Percentiles rank a stretch among this genome's conserved stretches.
Conservation (phyloP, 331 rosid genomes). For the Pyrus hybrid region DNA sequence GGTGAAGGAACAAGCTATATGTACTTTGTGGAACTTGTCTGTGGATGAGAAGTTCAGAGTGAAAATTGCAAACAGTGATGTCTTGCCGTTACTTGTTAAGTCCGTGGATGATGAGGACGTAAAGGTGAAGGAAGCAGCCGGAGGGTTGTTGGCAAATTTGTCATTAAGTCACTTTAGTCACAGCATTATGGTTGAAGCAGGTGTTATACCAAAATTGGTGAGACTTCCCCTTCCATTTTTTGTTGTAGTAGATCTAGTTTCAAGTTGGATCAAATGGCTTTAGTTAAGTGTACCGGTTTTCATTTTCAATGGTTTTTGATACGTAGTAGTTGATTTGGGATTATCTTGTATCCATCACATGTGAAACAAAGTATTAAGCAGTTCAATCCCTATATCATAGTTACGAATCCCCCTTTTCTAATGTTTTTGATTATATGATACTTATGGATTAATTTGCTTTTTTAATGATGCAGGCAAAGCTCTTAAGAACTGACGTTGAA, state of each 20-base stretch:
- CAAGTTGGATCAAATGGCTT: not conserved
- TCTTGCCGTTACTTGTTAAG: slow-evolving; percentile 51
- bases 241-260: not conserved
- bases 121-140: slow-evolving; percentile 75
- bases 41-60: slow-evolving; percentile 60
- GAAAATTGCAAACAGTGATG: slow-evolving; percentile 43
- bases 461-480: slow-evolving; percentile 52
- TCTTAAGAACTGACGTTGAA: slow-evolving; percentile 28
- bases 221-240: slow-evolving; percentile 26
- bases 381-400: slow-evolving; percentile 10
- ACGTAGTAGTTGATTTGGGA: not conserved
- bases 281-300: not conserved
- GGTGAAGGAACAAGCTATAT: slow-evolving; percentile 79
- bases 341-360: not conserved
- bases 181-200: slow-evolving; percentile 64
- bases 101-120: slow-evolving; percentile 62
- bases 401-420: not conserved
- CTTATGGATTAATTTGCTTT: slow-evolving; percentile 4
- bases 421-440: not conserved
- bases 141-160: slow-evolving; percentile 74
- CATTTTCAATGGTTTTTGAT: slow-evolving; percentile 7
- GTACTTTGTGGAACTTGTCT: slow-evolving; percentile 72
- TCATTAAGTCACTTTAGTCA: slow-evolving; percentile 55
- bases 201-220: slow-evolving; percentile 79
- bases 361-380: not conserved